A percentile compares a stretch with the other conserved stretches of the same genome.
Conservation (phyloP, 495 filamentous ascomycete species). For the Aspergillus sclerotioniger region DNA sequence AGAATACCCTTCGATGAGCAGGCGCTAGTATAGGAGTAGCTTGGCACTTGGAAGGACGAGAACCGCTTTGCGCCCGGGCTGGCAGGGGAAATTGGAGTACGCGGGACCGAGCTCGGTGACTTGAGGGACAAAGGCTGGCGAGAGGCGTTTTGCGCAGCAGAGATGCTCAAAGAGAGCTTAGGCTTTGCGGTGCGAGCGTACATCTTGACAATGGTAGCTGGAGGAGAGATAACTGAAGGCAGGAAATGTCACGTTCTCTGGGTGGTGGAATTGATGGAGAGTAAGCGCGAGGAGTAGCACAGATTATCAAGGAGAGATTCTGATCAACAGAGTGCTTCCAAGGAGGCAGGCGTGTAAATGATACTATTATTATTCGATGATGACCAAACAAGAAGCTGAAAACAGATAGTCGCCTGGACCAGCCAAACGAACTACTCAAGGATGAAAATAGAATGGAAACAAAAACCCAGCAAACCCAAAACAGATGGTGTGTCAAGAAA, state of each 20-base stretch:
- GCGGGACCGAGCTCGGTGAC: slow-evolving; percentile 42
- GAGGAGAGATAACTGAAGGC: slow-evolving; percentile 4
- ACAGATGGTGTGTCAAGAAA: slow-evolving; percentile 31
- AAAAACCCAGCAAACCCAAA: slow-evolving; percentile 36
- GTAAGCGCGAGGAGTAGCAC: background rate
- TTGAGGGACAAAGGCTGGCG: slow-evolving; percentile 43
- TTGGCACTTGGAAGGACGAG: slow-evolving; percentile 40
- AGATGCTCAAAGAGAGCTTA: slow-evolving; percentile 50
- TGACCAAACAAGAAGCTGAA: slow-evolving; percentile 20
- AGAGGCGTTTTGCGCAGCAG: slow-evolving; percentile 35
- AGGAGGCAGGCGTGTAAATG: slow-evolving; percentile 21
- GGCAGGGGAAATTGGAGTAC: slow-evolving; percentile 46
- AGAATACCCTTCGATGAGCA: slow-evolving; percentile 53
- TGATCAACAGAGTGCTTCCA: slow-evolving; percentile 40
- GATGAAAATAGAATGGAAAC: slow-evolving; percentile 39
- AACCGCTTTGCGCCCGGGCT: slow-evolving; percentile 45
- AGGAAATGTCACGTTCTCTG: background rate
- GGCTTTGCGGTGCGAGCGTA: slow-evolving; percentile 29
- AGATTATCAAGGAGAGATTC: slow-evolving; percentile 21
- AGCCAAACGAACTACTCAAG: slow-evolving; percentile 40
- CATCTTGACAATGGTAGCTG: slow-evolving; percentile 12
- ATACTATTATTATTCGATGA: slow-evolving; percentile 32
- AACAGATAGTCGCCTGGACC: slow-evolving; percentile 36
- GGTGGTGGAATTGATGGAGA: slow-evolving; percentile 7
- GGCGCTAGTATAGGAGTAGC: slow-evolving; percentile 46